Conservation (phyloP, 2,329 filamentous ascomycete genomes). For the Thielaviopsis punctulata region DNA sequence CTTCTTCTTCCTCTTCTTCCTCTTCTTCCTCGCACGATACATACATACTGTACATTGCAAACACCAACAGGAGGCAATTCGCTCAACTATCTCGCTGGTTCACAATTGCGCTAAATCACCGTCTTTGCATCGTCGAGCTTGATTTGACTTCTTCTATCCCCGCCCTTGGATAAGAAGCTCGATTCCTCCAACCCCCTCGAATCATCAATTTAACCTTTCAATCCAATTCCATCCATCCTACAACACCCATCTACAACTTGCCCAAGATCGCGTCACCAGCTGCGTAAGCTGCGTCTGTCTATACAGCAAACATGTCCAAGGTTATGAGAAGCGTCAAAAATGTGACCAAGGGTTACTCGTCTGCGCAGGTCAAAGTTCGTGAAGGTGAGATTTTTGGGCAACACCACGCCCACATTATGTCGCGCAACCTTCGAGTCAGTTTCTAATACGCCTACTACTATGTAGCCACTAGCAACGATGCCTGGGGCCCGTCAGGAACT, state of each 20-base stretch:
- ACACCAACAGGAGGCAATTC: not conserved
- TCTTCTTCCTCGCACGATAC: not conserved
- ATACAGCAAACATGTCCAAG: constrained; percentile 58
- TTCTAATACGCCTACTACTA: not conserved
- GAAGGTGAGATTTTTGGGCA: constrained; percentile 49
- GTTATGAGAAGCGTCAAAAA: constrained; percentile 97
- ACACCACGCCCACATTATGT: not conserved
- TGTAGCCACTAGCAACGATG: constrained; percentile 90
- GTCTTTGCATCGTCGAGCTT: not conserved
- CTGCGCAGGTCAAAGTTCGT: constrained; percentile 92
- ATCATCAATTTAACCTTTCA: not conserved
- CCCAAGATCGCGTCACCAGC: not conserved
- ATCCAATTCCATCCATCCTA: not conserved
- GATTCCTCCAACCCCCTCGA: not conserved
- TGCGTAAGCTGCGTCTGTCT: constrained; percentile 7
- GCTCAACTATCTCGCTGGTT: not conserved
- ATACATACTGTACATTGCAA: too few relatives aligned
- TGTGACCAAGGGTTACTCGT: constrained; percentile 96
- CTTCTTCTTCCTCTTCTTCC: not conserved
- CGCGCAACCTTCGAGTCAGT: not conserved
- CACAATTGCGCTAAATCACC: not conserved
- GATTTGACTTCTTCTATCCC: not conserved
- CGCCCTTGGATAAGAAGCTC: not conserved
- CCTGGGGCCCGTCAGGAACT: constrained; percentile 93
- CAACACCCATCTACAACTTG: not conserved